Evolutionary conservation across 345 rosid genomes (phyloP).

Genomic region (Eucalyptus erythrocorys): DNA sequence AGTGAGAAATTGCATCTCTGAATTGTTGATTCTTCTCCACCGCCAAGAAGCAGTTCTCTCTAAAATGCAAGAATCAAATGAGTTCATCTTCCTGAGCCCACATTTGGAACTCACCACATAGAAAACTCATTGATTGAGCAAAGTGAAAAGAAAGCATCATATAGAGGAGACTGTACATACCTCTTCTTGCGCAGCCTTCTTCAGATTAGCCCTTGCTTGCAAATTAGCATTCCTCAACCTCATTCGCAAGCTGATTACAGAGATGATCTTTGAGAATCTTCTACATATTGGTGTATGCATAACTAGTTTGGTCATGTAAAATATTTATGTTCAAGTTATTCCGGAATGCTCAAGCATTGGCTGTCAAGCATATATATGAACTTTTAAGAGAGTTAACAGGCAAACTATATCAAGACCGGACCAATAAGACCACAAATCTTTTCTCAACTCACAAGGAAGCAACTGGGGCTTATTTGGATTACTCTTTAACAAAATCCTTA

Average conservation of each 20-base stretch:
- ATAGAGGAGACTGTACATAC: constrained; percentile 1
- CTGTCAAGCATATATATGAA: neutral
- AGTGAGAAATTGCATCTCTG: constrained; percentile 53
- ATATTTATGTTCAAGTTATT: neutral
- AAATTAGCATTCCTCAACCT: constrained; percentile 78
- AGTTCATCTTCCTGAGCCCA: neutral
- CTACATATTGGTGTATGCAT: neutral
- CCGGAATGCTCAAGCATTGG: neutral
- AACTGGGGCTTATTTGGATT: neutral
- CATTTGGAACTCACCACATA: neutral
- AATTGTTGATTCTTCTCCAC: constrained; percentile 87
- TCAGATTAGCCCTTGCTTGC: constrained; percentile 83
- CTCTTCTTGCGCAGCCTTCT: constrained; percentile 81
- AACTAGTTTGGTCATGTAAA: neutral
- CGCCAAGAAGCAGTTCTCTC: constrained; percentile 94
- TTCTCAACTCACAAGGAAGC: neutral
- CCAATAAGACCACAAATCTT: neutral
- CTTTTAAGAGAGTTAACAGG: neutral
- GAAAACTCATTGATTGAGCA: neutral
- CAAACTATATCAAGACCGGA: neutral
- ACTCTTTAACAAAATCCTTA: neutral
- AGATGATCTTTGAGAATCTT: neutral
- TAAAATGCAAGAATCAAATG: constrained; percentile 1
- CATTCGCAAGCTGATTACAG: constrained; percentile 41
- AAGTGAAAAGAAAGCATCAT: neutral